Conservation (phyloP, 148 eudicot species). For the Selenicereus undatus region DNA sequence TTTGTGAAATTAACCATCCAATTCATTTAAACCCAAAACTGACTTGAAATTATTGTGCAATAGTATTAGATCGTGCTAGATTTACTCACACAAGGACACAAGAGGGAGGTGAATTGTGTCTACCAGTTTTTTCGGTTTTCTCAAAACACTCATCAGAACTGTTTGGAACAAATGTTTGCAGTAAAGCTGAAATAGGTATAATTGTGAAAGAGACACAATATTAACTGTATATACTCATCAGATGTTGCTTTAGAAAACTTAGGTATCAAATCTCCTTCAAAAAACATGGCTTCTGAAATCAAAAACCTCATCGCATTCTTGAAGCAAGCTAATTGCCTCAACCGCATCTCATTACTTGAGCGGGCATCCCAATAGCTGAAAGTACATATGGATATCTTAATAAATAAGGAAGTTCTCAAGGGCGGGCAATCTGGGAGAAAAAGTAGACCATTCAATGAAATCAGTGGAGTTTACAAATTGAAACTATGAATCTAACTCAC, state of each 20-base stretch:
- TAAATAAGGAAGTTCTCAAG: background rate
- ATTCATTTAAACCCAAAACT: too few relatives aligned
- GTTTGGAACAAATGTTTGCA: too few relatives aligned
- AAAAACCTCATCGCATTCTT: conserved; percentile 42
- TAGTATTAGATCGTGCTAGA: too few relatives aligned
- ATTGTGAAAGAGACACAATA: too few relatives aligned
- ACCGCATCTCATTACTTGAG: conserved; percentile 41
- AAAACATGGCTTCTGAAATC: conserved; percentile 38
- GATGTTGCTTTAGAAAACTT: conserved; percentile 43
- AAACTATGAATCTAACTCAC: background rate
- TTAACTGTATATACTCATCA: conserved; percentile 43
- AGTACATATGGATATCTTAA: conserved; percentile 9
- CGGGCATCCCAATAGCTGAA: conserved; percentile 51
- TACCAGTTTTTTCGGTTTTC: too few relatives aligned
- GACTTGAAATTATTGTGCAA: too few relatives aligned
- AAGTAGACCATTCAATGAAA: background rate
- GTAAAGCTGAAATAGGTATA: too few relatives aligned
- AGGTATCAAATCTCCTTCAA: conserved; percentile 41
- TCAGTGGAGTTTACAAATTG: background rate
- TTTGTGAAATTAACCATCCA: too few relatives aligned
- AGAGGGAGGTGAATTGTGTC: too few relatives aligned
- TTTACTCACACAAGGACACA: too few relatives aligned
- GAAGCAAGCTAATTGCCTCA: conserved; percentile 48
- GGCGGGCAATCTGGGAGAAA: background rate
- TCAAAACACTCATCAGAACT: too few relatives aligned